Conservation (phyloP, 2,329 filamentous ascomycete species). For the Fusarium sacchari region DNA sequence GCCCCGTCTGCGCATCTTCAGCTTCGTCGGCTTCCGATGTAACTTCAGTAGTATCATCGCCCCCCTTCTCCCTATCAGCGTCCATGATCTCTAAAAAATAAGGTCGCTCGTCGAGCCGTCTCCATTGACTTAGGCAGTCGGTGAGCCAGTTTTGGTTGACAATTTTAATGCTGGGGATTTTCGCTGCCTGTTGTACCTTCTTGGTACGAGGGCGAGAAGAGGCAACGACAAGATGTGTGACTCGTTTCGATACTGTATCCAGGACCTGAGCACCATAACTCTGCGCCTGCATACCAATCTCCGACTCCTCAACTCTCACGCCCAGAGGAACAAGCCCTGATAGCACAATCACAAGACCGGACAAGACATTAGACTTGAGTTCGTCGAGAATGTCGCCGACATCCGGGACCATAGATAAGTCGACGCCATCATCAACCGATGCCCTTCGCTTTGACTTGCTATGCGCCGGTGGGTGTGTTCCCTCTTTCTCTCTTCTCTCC, state of each 20-base stretch:
- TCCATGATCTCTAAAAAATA: conserved; percentile 83
- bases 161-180: conserved; percentile 84
- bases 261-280: conserved; percentile 80
- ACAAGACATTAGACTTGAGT: conserved; percentile 81
- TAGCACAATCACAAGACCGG: conserved; percentile 81
- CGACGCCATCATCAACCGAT: conserved; percentile 54
- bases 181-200: conserved; percentile 88
- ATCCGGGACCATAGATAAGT: conserved; percentile 75
- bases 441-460: conserved; percentile 45
- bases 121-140: conserved; percentile 87
- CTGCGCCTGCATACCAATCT: conserved; percentile 87
- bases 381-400: conserved; percentile 84
- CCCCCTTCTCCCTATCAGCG: conserved; percentile 63
- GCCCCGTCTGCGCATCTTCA: conserved; percentile 45
- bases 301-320: conserved; percentile 80
- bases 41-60: conserved; percentile 47
- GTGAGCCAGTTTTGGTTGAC: conserved; percentile 92
- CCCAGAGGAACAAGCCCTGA: conserved; percentile 90
- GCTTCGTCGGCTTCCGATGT: conserved; percentile 44
- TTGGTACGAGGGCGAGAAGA: conserved; percentile 80
- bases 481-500: conserved; percentile 49
- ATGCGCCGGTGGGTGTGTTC: conserved; percentile 49
- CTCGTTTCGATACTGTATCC: conserved; percentile 66
- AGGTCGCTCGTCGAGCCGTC: conserved; percentile 78
- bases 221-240: conserved; percentile 80